Evolutionary conservation across 805 yeast species (phyloP).

Genomic region (Debaryomyces hansenii): DNA sequence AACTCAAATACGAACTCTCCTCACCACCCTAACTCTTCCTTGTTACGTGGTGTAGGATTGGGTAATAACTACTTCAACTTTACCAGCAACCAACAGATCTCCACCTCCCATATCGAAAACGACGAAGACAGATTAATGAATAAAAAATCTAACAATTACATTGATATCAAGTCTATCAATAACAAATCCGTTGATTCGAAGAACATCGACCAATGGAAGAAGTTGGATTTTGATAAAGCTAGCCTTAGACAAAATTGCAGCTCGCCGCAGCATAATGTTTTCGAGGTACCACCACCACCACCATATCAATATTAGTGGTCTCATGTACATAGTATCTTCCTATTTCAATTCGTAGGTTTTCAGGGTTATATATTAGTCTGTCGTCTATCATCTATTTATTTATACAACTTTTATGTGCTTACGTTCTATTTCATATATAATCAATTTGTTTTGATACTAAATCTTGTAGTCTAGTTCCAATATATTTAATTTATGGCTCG

Average conservation of each 20-base stretch:
- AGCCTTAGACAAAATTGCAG: background rate
- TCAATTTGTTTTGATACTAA: too few relatives aligned
- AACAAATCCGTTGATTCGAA: background rate
- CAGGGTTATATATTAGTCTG: background rate
- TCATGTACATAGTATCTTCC: background rate
- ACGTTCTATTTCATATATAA: constrained; percentile 1
- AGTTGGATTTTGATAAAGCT: constrained; percentile 10
- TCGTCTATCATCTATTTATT: too few relatives aligned
- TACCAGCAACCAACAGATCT: constrained; percentile 19
- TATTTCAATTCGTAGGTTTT: background rate
- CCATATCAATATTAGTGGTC: constrained; percentile 20
- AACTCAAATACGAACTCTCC: constrained; percentile 15
- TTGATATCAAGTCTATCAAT: constrained; percentile 22
- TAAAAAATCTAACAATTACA: constrained; percentile 22
- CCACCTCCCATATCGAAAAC: constrained; percentile 29
- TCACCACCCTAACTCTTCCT: constrained; percentile 6
- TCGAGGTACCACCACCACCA: constrained; percentile 21
- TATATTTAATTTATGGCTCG: too few relatives aligned
- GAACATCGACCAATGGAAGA: constrained; percentile 12
- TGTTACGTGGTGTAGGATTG: constrained; percentile 35
- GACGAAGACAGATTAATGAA: constrained; percentile 6
- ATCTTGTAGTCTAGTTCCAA: background rate
- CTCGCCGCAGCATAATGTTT: background rate
- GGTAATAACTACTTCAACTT: constrained; percentile 39
- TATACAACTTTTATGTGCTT: background rate